Conservation (phyloP, 495 filamentous ascomycete genomes). For the Penicillium parvum region DNA sequence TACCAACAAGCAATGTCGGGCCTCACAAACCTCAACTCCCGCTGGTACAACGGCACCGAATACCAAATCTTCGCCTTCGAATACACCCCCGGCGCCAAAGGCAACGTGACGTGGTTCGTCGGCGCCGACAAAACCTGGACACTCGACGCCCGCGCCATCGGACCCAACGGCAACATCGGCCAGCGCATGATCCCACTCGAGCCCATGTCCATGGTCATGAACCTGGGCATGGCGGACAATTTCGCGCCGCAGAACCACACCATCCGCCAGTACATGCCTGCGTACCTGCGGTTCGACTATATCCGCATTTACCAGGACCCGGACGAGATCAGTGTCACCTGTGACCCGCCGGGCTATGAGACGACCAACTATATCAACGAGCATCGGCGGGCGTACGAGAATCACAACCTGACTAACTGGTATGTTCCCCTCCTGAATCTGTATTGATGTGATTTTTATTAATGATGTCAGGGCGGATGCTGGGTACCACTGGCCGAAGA, state of each 20-base stretch:
- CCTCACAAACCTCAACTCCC: slow-evolving; percentile 66
- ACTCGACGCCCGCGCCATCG: slow-evolving; percentile 58
- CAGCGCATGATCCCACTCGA: slow-evolving; percentile 65
- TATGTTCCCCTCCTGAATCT: slow-evolving; percentile 18
- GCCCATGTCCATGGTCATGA: slow-evolving; percentile 65
- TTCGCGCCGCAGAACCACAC: slow-evolving; percentile 60
- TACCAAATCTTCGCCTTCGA: slow-evolving; percentile 74
- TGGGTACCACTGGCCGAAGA: slow-evolving; percentile 47
- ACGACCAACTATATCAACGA: slow-evolving; percentile 67
- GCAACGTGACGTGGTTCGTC: slow-evolving; percentile 65
- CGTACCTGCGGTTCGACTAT: slow-evolving; percentile 69
- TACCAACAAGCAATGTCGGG: slow-evolving; percentile 72
- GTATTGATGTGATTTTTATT: neutral
- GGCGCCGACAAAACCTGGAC: slow-evolving; percentile 63
- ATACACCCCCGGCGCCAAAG: slow-evolving; percentile 59
- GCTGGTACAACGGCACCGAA: slow-evolving; percentile 70
- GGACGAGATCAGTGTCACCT: slow-evolving; percentile 56
- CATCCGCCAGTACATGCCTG: slow-evolving; percentile 56
- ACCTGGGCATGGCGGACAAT: slow-evolving; percentile 67
- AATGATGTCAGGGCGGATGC: slow-evolving; percentile 26
- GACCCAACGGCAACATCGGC: slow-evolving; percentile 72
- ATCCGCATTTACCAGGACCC: slow-evolving; percentile 70
- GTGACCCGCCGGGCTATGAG: slow-evolving; percentile 65
- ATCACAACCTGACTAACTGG: slow-evolving; percentile 59
- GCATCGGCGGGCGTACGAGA: slow-evolving; percentile 59